A percentile compares a stretch with the other conserved stretches of the same genome.
Conservation (phyloP, 2,329 filamentous ascomycete genomes). For the Zasmidium cellare region DNA sequence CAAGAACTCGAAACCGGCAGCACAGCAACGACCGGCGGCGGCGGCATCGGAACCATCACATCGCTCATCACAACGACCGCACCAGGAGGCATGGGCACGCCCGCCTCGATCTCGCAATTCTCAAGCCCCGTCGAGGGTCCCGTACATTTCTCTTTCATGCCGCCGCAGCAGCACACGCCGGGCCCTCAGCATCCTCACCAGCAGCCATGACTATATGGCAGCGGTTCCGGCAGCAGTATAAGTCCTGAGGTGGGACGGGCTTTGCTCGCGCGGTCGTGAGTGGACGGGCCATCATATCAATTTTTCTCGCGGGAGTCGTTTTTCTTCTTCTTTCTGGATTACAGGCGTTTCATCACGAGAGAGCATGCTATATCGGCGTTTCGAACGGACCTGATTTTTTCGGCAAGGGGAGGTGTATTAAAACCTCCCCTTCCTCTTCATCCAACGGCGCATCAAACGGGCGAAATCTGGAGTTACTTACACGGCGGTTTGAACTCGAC, state of each 20-base stretch:
- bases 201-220: slow-evolving; percentile 8
- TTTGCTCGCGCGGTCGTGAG: not conserved
- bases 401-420: too few relatives aligned
- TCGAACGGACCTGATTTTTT: too few relatives aligned
- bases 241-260: not conserved
- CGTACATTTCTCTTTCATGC: slow-evolving; percentile 32
- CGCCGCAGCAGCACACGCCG: slow-evolving; percentile 10
- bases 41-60: slow-evolving; percentile 16
- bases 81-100: slow-evolving; percentile 19
- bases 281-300: not conserved
- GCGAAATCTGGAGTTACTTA: too few relatives aligned
- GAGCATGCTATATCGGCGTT: too few relatives aligned
- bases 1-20: slow-evolving; percentile 40
- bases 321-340: too few relatives aligned
- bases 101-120: slow-evolving; percentile 27
- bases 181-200: not conserved
- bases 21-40: slow-evolving; percentile 18
- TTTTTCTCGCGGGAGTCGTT: not conserved
- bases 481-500: too few relatives aligned
- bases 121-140: slow-evolving; percentile 30
- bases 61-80: slow-evolving; percentile 29
- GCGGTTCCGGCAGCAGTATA: too few relatives aligned
- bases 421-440: too few relatives aligned
- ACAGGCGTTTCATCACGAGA: too few relatives aligned
- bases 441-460: too few relatives aligned